Conservation (phyloP, 306 rosid genomes). For the Vachellia pachyceras region DNA sequence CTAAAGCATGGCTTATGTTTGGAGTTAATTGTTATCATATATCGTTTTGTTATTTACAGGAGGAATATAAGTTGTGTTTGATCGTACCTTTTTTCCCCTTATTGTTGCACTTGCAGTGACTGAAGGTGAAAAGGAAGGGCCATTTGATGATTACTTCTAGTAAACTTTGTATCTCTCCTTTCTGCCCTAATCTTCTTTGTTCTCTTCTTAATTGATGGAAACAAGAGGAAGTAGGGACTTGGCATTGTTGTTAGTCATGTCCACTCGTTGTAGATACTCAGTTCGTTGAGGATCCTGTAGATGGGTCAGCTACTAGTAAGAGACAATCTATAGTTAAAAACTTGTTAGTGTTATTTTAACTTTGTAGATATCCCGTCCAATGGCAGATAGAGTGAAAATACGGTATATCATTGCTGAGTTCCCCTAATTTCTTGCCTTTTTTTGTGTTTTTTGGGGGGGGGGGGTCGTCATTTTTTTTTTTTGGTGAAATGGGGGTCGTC, state of each 20-base stretch:
- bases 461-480: too few species aligned
- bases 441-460: too few species aligned
- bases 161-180: constrained; percentile 48
- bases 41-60: constrained; percentile 16
- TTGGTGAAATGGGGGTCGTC: too few species aligned
- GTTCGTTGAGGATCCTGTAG: constrained; percentile 46
- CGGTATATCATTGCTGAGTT: constrained; percentile 33
- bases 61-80: constrained; percentile 24
- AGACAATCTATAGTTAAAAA: constrained; percentile 32
- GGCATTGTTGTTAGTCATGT: constrained; percentile 38
- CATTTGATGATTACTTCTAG: constrained; percentile 91
- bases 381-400: constrained; percentile 32
- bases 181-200: constrained; percentile 48
- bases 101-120: constrained; percentile 69
- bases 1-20: constrained; percentile 24
- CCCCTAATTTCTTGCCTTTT: not conserved
- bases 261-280: constrained; percentile 46
- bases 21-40: constrained; percentile 21
- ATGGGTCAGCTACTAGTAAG: constrained; percentile 49
- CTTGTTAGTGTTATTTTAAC: constrained; percentile 35
- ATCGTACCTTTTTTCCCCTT: constrained; percentile 29
- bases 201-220: constrained; percentile 32
- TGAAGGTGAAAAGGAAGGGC: constrained; percentile 71
- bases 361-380: constrained; percentile 35
- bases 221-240: constrained; percentile 30